Evolutionary conservation across 2,329 filamentous ascomycete species (phyloP).

Genomic region (Ceratocystiopsis minuta): DNA sequence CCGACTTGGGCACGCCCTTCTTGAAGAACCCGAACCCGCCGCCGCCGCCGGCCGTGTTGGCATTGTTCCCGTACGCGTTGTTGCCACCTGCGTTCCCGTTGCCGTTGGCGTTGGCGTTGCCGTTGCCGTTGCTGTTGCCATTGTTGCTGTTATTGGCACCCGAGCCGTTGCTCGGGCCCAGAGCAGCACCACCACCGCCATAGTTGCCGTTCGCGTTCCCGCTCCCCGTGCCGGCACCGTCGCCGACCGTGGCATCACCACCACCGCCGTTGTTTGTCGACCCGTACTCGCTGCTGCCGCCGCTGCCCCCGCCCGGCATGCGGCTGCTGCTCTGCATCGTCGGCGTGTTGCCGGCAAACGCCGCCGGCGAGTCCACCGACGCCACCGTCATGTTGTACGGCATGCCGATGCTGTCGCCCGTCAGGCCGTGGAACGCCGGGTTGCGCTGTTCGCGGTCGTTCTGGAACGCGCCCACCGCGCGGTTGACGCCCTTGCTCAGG

Average conservation of each 20-base stretch:
- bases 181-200: too few relatives aligned
- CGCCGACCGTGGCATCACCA: too few relatives aligned
- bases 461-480: constrained; percentile 62
- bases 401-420: constrained; percentile 46
- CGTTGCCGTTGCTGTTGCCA: neutral
- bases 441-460: constrained; percentile 33
- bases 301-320: too few relatives aligned
- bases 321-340: constrained; percentile 13
- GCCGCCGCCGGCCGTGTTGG: constrained; percentile 16
- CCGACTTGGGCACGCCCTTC: constrained; percentile 32
- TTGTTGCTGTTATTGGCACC: constrained; percentile 6
- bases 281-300: too few relatives aligned
- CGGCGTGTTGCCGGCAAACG: constrained; percentile 9
- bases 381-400: constrained; percentile 52
- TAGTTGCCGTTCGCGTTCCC: too few relatives aligned
- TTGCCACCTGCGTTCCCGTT: neutral
- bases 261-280: too few relatives aligned
- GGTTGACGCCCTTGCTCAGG: constrained; percentile 84
- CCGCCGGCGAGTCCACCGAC: constrained; percentile 30
- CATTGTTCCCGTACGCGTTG: constrained; percentile 7
- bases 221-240: too few relatives aligned
- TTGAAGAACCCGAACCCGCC: constrained; percentile 57
- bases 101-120: neutral
- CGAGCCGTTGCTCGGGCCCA: constrained; percentile 1
- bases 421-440: constrained; percentile 32